Percentiles rank a stretch among this genome's conserved stretches.
These are phyloP conservation scores for Cryptococcus sp. DNA, from an alignment of 1,284 basidiomycete species.

Conservation along the genomic window DNA sequence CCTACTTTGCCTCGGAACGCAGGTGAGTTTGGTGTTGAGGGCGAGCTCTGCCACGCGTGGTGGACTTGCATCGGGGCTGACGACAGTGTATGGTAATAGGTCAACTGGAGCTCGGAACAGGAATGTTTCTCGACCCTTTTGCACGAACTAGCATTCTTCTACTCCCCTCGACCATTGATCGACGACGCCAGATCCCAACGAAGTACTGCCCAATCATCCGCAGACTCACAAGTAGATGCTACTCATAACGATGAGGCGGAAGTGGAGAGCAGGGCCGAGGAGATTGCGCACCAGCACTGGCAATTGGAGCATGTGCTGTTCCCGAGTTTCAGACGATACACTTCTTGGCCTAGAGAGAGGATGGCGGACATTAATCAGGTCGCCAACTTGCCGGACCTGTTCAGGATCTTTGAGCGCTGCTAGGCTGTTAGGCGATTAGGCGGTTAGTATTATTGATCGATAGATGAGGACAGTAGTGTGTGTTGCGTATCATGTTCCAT, in stretches of 20 bases:
- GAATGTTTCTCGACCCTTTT: conserved; percentile 84
- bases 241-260: conserved; percentile 11
- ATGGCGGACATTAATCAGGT: conserved; percentile 75
- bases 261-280: conserved; percentile 21
- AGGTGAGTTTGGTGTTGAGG: conserved; percentile 57
- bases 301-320: conserved; percentile 86
- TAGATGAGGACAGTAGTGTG: too few relatives aligned
- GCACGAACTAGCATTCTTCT: conserved; percentile 87
- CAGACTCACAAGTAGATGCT: neutral
- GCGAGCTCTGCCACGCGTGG: neutral
- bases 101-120: conserved; percentile 82
- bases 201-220: too few relatives aligned
- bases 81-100: conserved; percentile 57
- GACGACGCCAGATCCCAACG: conserved; percentile 2
- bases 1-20: conserved; percentile 79
- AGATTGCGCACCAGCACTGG: conserved; percentile 63
- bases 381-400: conserved; percentile 82
- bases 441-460: too few relatives aligned
- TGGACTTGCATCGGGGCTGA: neutral
- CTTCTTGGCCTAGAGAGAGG: conserved; percentile 62
- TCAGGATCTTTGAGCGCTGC: conserved; percentile 87
- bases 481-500: too few relatives aligned
- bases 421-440: conserved; percentile 50
- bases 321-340: conserved; percentile 74
- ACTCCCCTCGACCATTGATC: conserved; percentile 63